phyloP scores from a whole-genome alignment of 2,329 filamentous ascomycete species.

The Zopfia rhizophila region DNA sequence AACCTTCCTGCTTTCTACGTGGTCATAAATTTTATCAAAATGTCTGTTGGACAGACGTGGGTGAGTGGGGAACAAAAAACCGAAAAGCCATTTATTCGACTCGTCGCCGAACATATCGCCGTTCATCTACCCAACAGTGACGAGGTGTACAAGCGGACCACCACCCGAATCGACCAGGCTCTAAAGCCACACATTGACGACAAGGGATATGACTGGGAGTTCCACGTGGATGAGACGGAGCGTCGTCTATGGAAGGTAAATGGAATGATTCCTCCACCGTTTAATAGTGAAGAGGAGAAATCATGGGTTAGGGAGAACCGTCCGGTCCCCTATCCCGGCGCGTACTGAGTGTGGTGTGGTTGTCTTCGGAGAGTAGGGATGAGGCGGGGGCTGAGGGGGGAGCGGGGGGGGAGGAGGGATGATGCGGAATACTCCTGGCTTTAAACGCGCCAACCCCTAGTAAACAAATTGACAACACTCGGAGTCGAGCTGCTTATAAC shows the following conservation, averaged over 20 bases:
- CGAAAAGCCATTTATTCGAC: constrained; percentile 46
- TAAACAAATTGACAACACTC: too few relatives aligned
- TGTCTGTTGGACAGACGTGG: constrained; percentile 33
- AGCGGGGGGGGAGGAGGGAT: too few relatives aligned
- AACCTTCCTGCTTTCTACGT: constrained; percentile 57
- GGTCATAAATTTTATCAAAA: constrained; percentile 50
- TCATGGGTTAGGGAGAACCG: constrained; percentile 42
- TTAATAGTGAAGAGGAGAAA: constrained; percentile 41
- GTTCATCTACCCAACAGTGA: constrained; percentile 31
- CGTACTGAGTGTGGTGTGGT: too few relatives aligned
- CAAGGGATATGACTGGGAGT: constrained; percentile 58
- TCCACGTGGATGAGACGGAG: constrained; percentile 56
- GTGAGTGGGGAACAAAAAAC: constrained; percentile 36
- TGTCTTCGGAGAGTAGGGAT: too few relatives aligned
- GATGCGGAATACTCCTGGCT: too few relatives aligned
- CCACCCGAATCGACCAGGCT: constrained; percentile 35
- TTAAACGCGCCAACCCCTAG: too few relatives aligned
- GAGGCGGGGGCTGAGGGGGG: too few relatives aligned
- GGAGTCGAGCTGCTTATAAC: too few relatives aligned
- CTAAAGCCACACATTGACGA: constrained; percentile 53
- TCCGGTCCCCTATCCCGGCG: too few relatives aligned
- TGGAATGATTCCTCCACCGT: constrained; percentile 50
- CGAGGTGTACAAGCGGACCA: constrained; percentile 13
- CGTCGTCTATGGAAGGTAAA: constrained; percentile 57
- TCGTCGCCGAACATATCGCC: constrained; percentile 45